A percentile compares a stretch with the other conserved stretches of the same genome.
phyloP scores from a whole-genome alignment of 2,329 filamentous ascomycete species.

The Purpureocillium lavendulum region DNA sequence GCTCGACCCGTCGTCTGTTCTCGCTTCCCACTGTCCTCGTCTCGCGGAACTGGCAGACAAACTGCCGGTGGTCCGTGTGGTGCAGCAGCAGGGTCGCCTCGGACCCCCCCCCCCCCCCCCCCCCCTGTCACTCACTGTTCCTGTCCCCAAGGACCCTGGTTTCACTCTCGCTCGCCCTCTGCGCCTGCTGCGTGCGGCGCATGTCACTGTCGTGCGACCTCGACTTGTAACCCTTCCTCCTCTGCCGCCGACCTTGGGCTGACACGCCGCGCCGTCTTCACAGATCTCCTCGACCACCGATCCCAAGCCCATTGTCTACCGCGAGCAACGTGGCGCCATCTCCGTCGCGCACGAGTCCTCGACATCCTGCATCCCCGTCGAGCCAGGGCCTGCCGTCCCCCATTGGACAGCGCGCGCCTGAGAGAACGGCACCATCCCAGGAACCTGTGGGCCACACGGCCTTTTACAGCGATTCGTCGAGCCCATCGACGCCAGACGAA shows the following conservation, averaged over 20 bases:
- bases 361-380: slow-evolving; percentile 12
- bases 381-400: slow-evolving; percentile 15
- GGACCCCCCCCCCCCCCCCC: too few relatives aligned
- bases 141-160: too few relatives aligned
- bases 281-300: slow-evolving; percentile 40
- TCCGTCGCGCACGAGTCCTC: slow-evolving; percentile 32
- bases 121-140: too few relatives aligned
- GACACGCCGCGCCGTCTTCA: background rate
- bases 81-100: background rate
- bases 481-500: slow-evolving; percentile 22
- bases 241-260: background rate
- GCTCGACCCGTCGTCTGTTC: too few relatives aligned
- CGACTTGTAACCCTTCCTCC: background rate
- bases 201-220: background rate
- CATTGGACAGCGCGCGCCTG: slow-evolving; percentile 7
- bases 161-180: too few relatives aligned
- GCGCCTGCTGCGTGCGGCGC: too few relatives aligned
- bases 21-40: too few relatives aligned
- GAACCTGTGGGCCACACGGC: slow-evolving; percentile 17
- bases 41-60: too few relatives aligned
- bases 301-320: slow-evolving; percentile 42
- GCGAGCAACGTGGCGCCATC: slow-evolving; percentile 33
- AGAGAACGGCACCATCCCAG: slow-evolving; percentile 2
- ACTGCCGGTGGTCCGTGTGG: background rate
- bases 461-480: slow-evolving; percentile 28